Percentiles rank a stretch among this genome's conserved stretches.
phyloP scores from a whole-genome alignment of 108 stramenopile species.

The Schizochytrium sp. region DNA sequence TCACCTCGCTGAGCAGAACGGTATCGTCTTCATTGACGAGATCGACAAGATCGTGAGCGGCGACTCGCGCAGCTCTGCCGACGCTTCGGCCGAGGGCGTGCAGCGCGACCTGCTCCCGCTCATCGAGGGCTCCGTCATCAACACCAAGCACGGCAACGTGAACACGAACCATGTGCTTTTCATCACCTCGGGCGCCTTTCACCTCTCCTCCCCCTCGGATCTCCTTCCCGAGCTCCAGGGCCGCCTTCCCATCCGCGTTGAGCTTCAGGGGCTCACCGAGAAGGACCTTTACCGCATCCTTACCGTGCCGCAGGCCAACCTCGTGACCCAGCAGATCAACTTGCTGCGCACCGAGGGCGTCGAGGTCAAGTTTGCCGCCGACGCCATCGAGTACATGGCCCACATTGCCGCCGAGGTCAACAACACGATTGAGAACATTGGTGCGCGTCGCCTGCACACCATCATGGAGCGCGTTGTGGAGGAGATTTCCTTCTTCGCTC shows the following conservation, averaged over 20 bases:
- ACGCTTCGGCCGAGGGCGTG: constrained; percentile 95
- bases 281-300: constrained; percentile 96
- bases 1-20: constrained; percentile 82
- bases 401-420: constrained; percentile 79
- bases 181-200: constrained; percentile 84
- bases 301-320: constrained; percentile 92
- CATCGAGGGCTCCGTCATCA: constrained; percentile 90
- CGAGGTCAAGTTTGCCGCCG: constrained; percentile 77
- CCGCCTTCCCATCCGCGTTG: constrained; percentile 94
- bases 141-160: constrained; percentile 86
- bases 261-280: constrained; percentile 89
- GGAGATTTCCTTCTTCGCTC: constrained; percentile 84
- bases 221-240: constrained; percentile 96
- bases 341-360: constrained; percentile 86
- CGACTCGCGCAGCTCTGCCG: constrained; percentile 59
- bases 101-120: constrained; percentile 94
- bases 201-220: constrained; percentile 88
- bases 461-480: constrained; percentile 96
- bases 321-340: constrained; percentile 86
- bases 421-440: constrained; percentile 97
- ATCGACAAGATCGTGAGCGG: constrained; percentile 91
- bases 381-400: constrained; percentile 93
- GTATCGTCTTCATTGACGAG: constrained; percentile 99
- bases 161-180: constrained; percentile 97
- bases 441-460: constrained; percentile 89